These are phyloP conservation scores for Calonectria multiphialidica DNA, from an alignment of 2,329 filamentous ascomycete genomes.

Conservation along the genomic window DNA sequence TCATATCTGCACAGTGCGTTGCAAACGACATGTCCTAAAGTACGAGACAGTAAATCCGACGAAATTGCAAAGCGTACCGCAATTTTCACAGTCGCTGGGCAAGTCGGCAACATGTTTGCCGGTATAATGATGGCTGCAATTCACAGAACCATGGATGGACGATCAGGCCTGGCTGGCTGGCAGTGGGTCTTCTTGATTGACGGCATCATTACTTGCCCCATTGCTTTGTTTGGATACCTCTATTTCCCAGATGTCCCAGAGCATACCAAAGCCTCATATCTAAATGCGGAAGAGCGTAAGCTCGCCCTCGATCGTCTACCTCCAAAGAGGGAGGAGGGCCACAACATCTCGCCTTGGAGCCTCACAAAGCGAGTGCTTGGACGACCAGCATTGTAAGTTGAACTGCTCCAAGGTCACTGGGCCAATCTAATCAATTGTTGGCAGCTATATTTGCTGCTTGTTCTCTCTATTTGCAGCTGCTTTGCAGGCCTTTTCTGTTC, in stretches of 20 bases:
- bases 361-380: conserved; percentile 45
- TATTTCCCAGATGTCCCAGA: conserved; percentile 47
- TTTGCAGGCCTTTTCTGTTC: conserved; percentile 38
- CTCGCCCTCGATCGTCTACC: conserved; percentile 47
- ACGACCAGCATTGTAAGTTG: conserved; percentile 43
- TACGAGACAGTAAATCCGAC: conserved; percentile 48
- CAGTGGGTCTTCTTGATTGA: conserved; percentile 54
- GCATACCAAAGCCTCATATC: conserved; percentile 50
- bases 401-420: rapidly evolving
- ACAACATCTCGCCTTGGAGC: conserved; percentile 48
- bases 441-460: conserved; percentile 28
- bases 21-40: neutral
- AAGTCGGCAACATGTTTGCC: conserved; percentile 69
- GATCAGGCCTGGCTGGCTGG: conserved; percentile 59
- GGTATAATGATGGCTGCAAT: conserved; percentile 67
- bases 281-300: conserved; percentile 48
- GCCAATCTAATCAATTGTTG: neutral
- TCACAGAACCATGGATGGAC: conserved; percentile 49
- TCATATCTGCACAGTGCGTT: neutral
- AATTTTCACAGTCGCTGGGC: conserved; percentile 68
- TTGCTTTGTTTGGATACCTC: conserved; percentile 38
- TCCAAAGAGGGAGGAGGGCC: conserved; percentile 47
- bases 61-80: conserved; percentile 71
- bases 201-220: conserved; percentile 38
- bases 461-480: conserved; percentile 47